A percentile compares a stretch with the other conserved stretches of the same genome.
phyloP scores from a whole-genome alignment of 768 basidiomycete genomes.

The Hirschioporus abietinus region DNA sequence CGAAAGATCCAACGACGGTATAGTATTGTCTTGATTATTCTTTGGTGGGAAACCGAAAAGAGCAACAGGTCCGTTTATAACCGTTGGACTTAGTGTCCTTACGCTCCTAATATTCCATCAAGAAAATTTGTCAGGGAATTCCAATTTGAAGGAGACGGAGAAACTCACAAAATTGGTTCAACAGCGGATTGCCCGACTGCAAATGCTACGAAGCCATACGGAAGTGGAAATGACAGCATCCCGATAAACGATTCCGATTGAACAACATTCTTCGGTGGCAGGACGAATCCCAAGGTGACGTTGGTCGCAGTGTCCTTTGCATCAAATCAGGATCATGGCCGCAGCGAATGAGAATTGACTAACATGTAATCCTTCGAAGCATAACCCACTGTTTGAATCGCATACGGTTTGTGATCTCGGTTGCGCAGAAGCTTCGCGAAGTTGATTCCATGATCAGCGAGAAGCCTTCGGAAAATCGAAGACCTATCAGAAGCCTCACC shows the following conservation, averaged over 20 bases:
- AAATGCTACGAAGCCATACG: background rate
- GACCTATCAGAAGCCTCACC: too few species aligned
- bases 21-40: background rate
- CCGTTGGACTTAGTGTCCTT: background rate
- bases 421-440: background rate
- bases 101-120: background rate
- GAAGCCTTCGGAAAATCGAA: too few species aligned
- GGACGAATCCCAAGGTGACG: background rate
- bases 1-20: background rate
- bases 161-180: background rate
- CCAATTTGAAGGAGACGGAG: background rate
- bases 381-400: background rate
- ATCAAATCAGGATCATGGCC: background rate
- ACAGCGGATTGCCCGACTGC: background rate
- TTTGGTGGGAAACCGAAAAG: background rate
- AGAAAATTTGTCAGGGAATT: background rate
- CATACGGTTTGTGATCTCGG: background rate
- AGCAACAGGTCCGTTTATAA: background rate
- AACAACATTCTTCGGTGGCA: background rate
- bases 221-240: background rate
- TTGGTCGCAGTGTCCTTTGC: background rate
- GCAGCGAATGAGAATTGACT: background rate
- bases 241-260: background rate
- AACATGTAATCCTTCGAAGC: background rate
- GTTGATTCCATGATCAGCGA: too few species aligned